Conservation (phyloP, 768 basidiomycete species). For the Strobilomyces echinocephalus region DNA sequence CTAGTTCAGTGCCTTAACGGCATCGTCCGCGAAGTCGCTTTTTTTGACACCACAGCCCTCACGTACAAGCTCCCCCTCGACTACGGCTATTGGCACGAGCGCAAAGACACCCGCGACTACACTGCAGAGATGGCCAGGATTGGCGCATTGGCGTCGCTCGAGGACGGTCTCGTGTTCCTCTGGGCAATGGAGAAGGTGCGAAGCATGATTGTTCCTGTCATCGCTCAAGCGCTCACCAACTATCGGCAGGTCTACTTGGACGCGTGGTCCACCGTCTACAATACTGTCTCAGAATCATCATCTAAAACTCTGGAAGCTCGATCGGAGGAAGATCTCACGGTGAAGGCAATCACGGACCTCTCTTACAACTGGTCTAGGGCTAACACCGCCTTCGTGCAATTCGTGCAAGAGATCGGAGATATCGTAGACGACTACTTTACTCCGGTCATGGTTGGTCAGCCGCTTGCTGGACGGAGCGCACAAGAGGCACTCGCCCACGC, state of each 20-base stretch:
- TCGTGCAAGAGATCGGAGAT: constrained; percentile 46
- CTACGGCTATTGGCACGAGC: constrained; percentile 39
- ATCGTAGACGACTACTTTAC: constrained; percentile 40
- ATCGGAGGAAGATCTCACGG: constrained; percentile 10
- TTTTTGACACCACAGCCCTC: constrained; percentile 53
- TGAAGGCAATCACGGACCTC: constrained; percentile 41
- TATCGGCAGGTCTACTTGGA: constrained; percentile 57
- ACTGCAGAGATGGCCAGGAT: constrained; percentile 66
- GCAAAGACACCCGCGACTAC: constrained; percentile 63
- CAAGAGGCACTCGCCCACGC: constrained; percentile 28
- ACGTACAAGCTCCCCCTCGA: constrained; percentile 42
- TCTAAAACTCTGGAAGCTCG: background rate
- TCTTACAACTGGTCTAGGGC: constrained; percentile 56
- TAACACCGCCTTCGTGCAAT: constrained; percentile 45
- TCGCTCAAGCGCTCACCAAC: background rate
- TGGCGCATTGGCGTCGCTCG: constrained; percentile 39
- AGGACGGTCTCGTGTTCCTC: constrained; percentile 65
- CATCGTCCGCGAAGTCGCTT: constrained; percentile 51
- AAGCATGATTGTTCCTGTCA: background rate
- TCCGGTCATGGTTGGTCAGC: constrained; percentile 33
- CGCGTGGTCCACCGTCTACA: constrained; percentile 54
- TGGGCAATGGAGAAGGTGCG: constrained; percentile 77
- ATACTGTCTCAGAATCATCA: constrained; percentile 1
- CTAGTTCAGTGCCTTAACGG: constrained; percentile 54
- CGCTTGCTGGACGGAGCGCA: constrained; percentile 10